phyloP scores from a whole-genome alignment of 2,329 filamentous ascomycete genomes.

The Aureobasidium uvarum region DNA sequence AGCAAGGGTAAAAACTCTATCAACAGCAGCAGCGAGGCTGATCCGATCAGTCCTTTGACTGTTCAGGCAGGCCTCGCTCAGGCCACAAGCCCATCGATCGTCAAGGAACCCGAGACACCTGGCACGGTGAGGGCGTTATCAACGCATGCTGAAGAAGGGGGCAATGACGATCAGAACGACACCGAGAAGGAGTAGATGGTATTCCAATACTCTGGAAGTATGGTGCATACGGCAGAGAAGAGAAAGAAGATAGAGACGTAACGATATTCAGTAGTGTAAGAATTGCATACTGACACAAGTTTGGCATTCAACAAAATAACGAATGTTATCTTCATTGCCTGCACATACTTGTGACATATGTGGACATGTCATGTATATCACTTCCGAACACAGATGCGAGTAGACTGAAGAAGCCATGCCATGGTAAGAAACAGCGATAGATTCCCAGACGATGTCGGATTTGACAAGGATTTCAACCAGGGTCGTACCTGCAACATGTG shows the following conservation, averaged over 20 bases:
- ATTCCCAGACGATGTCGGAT: neutral
- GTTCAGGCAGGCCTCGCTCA: neutral
- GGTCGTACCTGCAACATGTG: neutral
- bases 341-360: no score
- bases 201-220: neutral
- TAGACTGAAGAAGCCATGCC: no score
- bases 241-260: no score
- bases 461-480: neutral
- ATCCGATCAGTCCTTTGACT: slow-evolving; percentile 14
- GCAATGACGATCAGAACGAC: neutral
- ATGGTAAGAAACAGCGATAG: no score
- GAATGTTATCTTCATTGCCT: no score
- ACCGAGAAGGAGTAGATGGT: slow-evolving; percentile 11
- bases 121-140: slow-evolving; percentile 3
- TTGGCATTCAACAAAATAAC: neutral
- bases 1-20: slow-evolving; percentile 16
- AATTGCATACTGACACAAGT: neutral
- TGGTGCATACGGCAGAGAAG: neutral
- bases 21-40: slow-evolving; percentile 15
- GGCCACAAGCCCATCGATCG: neutral
- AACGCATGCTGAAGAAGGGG: slow-evolving; percentile 13
- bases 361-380: no score
- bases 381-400: no score
- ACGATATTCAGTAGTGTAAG: no score
- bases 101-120: neutral